Percentiles rank a stretch among this genome's conserved stretches.
phyloP scores from a whole-genome alignment of 2,329 filamentous ascomycete genomes.

The Arthrobotrys sphaeroides region DNA sequence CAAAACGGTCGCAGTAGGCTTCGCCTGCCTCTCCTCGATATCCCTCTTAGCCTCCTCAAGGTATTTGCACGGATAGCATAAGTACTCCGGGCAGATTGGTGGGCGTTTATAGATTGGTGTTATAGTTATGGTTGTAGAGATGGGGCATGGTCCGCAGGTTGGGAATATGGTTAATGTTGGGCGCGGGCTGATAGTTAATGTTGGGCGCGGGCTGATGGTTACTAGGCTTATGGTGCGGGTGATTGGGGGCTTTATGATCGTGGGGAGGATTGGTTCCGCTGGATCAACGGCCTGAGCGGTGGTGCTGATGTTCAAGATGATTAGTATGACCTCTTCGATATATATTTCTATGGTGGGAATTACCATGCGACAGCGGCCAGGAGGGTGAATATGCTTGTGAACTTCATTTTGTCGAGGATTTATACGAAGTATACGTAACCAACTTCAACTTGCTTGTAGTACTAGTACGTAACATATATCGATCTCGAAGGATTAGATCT shows the following conservation, averaged over 20 bases:
- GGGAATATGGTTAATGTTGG: background rate
- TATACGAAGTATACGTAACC: background rate
- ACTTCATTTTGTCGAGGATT: slow-evolving; percentile 5
- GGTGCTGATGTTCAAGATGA: background rate
- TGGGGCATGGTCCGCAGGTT: slow-evolving; percentile 33
- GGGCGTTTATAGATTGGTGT: slow-evolving; percentile 32
- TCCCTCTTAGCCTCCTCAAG: background rate
- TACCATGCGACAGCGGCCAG: slow-evolving; percentile 12
- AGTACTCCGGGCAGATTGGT: slow-evolving; percentile 36
- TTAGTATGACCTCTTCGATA: background rate
- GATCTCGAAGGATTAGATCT: too few species aligned
- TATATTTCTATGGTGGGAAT: background rate
- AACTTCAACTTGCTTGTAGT: background rate
- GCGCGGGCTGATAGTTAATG: background rate
- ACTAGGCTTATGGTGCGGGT: slow-evolving; percentile 1
- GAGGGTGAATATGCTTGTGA: background rate
- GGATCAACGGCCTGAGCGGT: slow-evolving; percentile 21
- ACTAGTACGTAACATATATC: background rate
- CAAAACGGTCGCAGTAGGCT: slow-evolving; percentile 20
- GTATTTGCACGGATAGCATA: slow-evolving; percentile 14
- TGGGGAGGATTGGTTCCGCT: slow-evolving; percentile 15
- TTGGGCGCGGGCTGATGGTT: slow-evolving; percentile 4
- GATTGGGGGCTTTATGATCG: slow-evolving; percentile 17
- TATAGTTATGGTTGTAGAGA: slow-evolving; percentile 19
- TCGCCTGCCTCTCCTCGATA: background rate